These are phyloP conservation scores for Trichoderma afroharzianum DNA, from an alignment of 2,329 filamentous ascomycete genomes.

Conservation along the genomic window DNA sequence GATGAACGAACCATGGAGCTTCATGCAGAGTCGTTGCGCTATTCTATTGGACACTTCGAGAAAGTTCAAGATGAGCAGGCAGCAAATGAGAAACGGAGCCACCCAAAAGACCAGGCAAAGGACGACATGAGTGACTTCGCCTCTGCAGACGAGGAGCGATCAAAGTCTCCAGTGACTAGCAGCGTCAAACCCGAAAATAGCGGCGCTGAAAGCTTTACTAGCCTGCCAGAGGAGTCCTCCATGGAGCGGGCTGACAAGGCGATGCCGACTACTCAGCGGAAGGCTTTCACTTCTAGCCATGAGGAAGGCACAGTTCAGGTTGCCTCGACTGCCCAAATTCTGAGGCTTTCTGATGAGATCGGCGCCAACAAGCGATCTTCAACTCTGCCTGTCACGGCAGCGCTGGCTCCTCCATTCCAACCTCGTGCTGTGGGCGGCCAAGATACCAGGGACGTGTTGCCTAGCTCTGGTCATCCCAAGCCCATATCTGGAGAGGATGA, in stretches of 20 bases:
- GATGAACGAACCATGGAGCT: constrained; percentile 51
- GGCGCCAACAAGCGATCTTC: constrained; percentile 29
- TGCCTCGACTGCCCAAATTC: constrained; percentile 18
- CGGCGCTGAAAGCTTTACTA: constrained; percentile 18
- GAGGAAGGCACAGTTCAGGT: constrained; percentile 25
- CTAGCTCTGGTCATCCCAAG: not conserved
- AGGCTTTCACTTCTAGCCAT: not conserved
- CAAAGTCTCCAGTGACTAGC: constrained; percentile 14
- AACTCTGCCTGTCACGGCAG: constrained; percentile 43
- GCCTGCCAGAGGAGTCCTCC: constrained; percentile 19
- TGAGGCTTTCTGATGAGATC: constrained; percentile 18
- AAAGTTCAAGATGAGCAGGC: constrained; percentile 42
- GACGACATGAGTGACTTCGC: constrained; percentile 22
- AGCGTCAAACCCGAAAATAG: constrained; percentile 19
- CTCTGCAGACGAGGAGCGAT: constrained; percentile 18
- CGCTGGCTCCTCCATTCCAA: constrained; percentile 48
- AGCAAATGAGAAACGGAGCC: constrained; percentile 42
- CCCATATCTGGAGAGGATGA: not conserved
- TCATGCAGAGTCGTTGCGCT: constrained; percentile 40
- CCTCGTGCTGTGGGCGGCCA: constrained; percentile 32
- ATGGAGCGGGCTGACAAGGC: constrained; percentile 15
- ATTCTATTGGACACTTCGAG: constrained; percentile 50
- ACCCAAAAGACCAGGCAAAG: constrained; percentile 34
- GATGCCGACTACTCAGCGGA: constrained; percentile 18
- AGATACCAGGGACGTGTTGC: not conserved